Evolutionary conservation across 2,329 filamentous ascomycete genomes (phyloP), one percentile per base, ranked within the genome.

Genomic region (Ascochyta clinopodiicola): DNA sequence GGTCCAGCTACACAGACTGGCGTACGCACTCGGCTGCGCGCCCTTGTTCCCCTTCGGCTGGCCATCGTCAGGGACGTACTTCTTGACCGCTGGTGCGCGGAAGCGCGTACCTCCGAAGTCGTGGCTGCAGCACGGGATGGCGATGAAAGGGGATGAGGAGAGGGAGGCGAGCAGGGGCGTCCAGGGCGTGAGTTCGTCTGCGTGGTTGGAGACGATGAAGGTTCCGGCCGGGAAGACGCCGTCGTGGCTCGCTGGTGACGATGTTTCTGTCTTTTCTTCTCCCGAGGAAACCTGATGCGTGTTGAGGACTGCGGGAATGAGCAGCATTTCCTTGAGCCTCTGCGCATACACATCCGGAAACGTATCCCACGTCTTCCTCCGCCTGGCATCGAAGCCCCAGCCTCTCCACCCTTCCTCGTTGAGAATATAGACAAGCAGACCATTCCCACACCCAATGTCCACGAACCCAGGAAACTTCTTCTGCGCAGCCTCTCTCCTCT

Each of bases 141-240:
- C 90, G 59, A 99, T 86, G 75, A 97, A 99, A 0, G 92, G 89
- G 10, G 89, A 89, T 2, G 84, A 78, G 0, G 89, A 92, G 1
- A 92, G 79, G 6, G 86, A 85, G 1, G 91, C 93, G 36, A 99
- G 84, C 17, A 98, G 83, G 0, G 95, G 95, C 0, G 95, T 98
- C 95, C 95, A 99, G 0, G 91, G 86, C 0, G 95, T 99, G 13
- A 99, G 83, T 77, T 99, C 93, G 72, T 99, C 95, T 10, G 94
- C 94, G 74, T 99, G 95, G 71, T 99, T 99, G 44, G 92, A 96
- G 60, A 99, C 89, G 67, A 99, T 92, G 75, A 99, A 99, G 0
- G 92, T 96, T 25, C 86, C 86, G 15, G 75, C 72, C 0, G 86
- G 81, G 68, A 98, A 96, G 9, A 81, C 69, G 32, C 94, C 95